Evolutionary conservation across 1,284 basidiomycete species (phyloP).

Genomic region (Trichosporon inkin): DNA sequence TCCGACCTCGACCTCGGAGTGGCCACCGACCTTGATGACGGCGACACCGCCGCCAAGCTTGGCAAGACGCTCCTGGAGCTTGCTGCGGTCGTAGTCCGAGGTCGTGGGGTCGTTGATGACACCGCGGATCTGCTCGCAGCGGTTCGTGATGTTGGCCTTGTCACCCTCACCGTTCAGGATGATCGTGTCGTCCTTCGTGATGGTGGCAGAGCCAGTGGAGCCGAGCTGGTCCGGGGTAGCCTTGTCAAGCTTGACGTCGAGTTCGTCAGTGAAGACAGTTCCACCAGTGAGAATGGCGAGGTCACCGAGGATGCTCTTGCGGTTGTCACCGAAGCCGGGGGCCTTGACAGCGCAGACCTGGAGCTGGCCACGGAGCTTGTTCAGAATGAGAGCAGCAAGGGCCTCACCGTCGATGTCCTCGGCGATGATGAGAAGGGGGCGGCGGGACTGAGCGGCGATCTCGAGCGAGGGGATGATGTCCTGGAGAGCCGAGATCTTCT

Average conservation of each 20-base stretch:
- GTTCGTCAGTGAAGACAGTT: slow-evolving; percentile 95
- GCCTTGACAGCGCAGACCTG: slow-evolving; percentile 92
- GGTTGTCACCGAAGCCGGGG: slow-evolving; percentile 98
- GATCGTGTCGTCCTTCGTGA: slow-evolving; percentile 99
- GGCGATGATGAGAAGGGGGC: slow-evolving; percentile 91
- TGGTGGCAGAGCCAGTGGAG: slow-evolving; percentile 82
- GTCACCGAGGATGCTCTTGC: slow-evolving; percentile 95
- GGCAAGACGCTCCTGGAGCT: slow-evolving; percentile 94
- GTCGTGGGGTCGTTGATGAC: slow-evolving; percentile 80
- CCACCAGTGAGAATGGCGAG: slow-evolving; percentile 95
- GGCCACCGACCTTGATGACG: slow-evolving; percentile 95
- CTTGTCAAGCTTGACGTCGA: slow-evolving; percentile 95
- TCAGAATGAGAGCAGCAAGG: slow-evolving; percentile 92
- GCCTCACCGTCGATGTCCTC: slow-evolving; percentile 98
- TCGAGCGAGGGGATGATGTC: slow-evolving; percentile 95
- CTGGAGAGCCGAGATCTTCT: slow-evolving; percentile 94
- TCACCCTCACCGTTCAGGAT: slow-evolving; percentile 87
- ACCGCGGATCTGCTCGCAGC: slow-evolving; percentile 91
- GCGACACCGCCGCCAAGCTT: slow-evolving; percentile 95
- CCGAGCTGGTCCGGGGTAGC: slow-evolving; percentile 87
- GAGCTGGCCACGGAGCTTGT: slow-evolving; percentile 97
- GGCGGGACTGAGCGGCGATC: slow-evolving; percentile 81
- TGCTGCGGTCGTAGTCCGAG: slow-evolving; percentile 89
- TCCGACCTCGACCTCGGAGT: slow-evolving; percentile 90
- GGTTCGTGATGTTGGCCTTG: slow-evolving; percentile 76